Evolutionary conservation across 768 basidiomycete genomes (phyloP), one percentile per base, ranked within the genome.

Genomic region (Calocybe indica): DNA sequence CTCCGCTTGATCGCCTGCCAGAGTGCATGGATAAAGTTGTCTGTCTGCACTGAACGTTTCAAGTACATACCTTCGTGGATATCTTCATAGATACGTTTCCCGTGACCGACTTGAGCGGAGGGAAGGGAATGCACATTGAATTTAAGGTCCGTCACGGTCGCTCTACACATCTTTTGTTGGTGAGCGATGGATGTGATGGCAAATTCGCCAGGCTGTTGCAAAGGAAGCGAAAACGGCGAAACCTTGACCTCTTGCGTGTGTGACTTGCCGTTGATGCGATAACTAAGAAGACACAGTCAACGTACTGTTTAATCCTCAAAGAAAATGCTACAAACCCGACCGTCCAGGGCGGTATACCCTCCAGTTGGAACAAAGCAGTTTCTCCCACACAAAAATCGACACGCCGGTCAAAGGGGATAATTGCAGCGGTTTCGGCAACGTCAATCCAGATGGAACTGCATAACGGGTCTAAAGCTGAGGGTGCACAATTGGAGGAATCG

Each of bases 401-500:
- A 48, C 81, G 75, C 48, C 83, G 71, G 56, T 88, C 86, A 55
- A 92, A 80, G 5, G 95, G 86, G 40, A 92, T 76, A 46, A 99
- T 92, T 9, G 90, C 82, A 7, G 96, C 96, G 1, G 91, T 91
- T 65, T 99, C 96, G 2, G 92, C 90, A n/a, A 98, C 92, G 55
- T 97, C 92, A 9, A 93, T 78, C 85, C 85, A 88, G 35, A 89
- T 75, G 12, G 80, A 79, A 45, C 78, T 74, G 31, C 67, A 66
- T 33, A 78, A 62, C 2, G 81, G 80, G 50, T 88, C 80, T 10
- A 85, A 70, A 33, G 76, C 70, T 10, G 81, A 78, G 47, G 91
- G 85, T 43, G 83, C 84, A 65, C 96, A 98, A 31, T 75, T 80
- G 5, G 86, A 89, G 11, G 85, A 76, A 66, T 99, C 96, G 9